These are phyloP conservation scores for Blastocladiella emersonii DNA, from an alignment of 371 early-diverging fungal genomes.

Conservation along the genomic window DNA sequence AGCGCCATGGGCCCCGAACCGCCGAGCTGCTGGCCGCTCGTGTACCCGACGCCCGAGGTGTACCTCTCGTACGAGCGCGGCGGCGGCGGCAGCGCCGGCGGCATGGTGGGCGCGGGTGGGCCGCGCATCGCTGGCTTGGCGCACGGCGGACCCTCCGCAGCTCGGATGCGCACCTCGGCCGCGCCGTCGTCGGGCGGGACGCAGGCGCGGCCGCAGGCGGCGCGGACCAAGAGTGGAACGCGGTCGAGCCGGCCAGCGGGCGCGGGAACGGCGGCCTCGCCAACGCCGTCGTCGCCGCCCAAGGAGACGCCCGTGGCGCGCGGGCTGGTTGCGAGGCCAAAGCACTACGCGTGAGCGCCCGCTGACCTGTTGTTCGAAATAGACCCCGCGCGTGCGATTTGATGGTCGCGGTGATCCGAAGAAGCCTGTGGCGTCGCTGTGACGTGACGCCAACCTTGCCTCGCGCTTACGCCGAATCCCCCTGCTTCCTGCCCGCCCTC, in stretches of 20 bases:
- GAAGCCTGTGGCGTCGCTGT: too few species aligned
- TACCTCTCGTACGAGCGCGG: not conserved
- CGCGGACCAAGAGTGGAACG: not conserved
- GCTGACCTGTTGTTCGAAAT: too few species aligned
- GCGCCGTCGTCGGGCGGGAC: slow-evolving; percentile 1
- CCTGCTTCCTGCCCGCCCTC: too few species aligned
- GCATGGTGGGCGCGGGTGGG: too few species aligned
- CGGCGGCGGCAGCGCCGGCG: too few species aligned
- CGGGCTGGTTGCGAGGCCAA: slow-evolving; percentile 24
- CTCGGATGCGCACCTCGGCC: slow-evolving; percentile 12
- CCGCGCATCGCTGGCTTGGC: not conserved
- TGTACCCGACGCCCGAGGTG: not conserved
- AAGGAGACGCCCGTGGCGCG: slow-evolving; percentile 19
- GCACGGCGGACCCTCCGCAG: not conserved
- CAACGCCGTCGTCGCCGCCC: not conserved
- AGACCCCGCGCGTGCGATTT: too few species aligned
- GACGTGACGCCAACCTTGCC: too few species aligned
- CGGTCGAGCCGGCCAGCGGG: slow-evolving; percentile 1
- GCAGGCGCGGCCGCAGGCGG: slow-evolving; percentile 4
- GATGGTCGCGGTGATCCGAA: too few species aligned
- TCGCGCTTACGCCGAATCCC: too few species aligned
- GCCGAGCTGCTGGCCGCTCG: not conserved
- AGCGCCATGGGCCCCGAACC: not conserved
- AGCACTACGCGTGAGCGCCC: slow-evolving; percentile 24
- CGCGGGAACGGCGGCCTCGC: not conserved